phyloP scores from a whole-genome alignment of 2,329 filamentous ascomycete species.

The Calonectria leucothoes region DNA sequence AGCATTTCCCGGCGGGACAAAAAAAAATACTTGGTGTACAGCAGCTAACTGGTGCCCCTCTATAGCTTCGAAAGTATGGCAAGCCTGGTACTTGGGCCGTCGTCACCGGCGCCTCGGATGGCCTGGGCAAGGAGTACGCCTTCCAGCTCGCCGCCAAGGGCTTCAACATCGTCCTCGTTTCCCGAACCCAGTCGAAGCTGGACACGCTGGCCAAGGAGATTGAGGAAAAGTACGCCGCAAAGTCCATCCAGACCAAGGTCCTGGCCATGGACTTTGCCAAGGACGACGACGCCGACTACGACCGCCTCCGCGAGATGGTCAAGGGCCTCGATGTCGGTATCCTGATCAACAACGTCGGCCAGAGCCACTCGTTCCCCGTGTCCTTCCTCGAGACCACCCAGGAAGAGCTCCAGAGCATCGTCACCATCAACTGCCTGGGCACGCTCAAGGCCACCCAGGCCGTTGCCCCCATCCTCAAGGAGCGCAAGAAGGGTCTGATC shows the following conservation, averaged over 20 bases:
- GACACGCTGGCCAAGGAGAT: constrained; percentile 82
- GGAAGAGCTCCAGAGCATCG: constrained; percentile 87
- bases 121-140: constrained; percentile 96
- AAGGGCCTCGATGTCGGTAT: constrained; percentile 84
- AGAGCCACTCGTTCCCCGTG: constrained; percentile 93
- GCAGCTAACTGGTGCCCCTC: neutral
- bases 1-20: constrained; percentile 39
- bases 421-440: constrained; percentile 94
- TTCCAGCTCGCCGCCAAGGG: constrained; percentile 89
- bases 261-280: constrained; percentile 92
- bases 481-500: constrained; percentile 87
- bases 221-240: constrained; percentile 72
- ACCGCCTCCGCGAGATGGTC: constrained; percentile 75
- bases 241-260: constrained; percentile 76
- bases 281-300: constrained; percentile 85
- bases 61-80: constrained; percentile 87
- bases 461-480: constrained; percentile 84
- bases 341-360: constrained; percentile 96
- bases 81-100: constrained; percentile 94
- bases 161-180: constrained; percentile 95
- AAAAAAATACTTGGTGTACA: too few species aligned
- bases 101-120: constrained; percentile 94
- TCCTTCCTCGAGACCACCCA: constrained; percentile 84
- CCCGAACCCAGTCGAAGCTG: constrained; percentile 94
- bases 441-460: constrained; percentile 90